A percentile compares a stretch with the other conserved stretches of the same genome.
Evolutionary conservation across 306 rosid species (phyloP).

Genomic region (Comarum palustre): DNA sequence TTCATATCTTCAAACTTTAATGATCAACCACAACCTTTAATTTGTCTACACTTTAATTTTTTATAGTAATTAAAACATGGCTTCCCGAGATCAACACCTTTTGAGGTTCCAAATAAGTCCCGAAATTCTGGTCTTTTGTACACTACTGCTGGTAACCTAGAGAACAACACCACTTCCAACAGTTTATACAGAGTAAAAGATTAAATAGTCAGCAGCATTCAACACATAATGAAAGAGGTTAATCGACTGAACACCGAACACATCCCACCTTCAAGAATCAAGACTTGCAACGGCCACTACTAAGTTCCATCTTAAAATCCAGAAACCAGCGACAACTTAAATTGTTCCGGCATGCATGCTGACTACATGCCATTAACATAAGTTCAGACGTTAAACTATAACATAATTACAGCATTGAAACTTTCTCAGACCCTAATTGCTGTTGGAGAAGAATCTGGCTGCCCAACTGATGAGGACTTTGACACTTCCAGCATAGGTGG

Average conservation of each 20-base stretch:
- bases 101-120: neutral
- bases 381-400: constrained; percentile 18
- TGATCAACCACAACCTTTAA: too few relatives aligned
- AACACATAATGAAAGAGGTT: neutral
- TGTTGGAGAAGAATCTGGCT: constrained; percentile 83
- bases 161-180: neutral
- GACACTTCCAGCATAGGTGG: constrained; percentile 64
- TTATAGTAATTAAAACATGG: too few relatives aligned
- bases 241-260: constrained; percentile 7
- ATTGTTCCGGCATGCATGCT: constrained; percentile 7
- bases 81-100: neutral
- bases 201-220: neutral
- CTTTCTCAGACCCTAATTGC: constrained; percentile 47
- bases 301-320: constrained; percentile 26
- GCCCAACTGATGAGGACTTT: constrained; percentile 86
- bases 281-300: constrained; percentile 8
- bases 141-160: neutral
- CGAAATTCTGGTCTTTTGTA: neutral
- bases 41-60: too few relatives aligned
- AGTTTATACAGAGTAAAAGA: neutral
- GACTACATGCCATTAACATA: constrained; percentile 15
- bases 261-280: neutral
- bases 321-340: neutral
- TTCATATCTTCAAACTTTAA: too few relatives aligned
- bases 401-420: constrained; percentile 22